phyloP scores from a whole-genome alignment of 805 yeast genomes.

The Deakozyma indianensis region DNA sequence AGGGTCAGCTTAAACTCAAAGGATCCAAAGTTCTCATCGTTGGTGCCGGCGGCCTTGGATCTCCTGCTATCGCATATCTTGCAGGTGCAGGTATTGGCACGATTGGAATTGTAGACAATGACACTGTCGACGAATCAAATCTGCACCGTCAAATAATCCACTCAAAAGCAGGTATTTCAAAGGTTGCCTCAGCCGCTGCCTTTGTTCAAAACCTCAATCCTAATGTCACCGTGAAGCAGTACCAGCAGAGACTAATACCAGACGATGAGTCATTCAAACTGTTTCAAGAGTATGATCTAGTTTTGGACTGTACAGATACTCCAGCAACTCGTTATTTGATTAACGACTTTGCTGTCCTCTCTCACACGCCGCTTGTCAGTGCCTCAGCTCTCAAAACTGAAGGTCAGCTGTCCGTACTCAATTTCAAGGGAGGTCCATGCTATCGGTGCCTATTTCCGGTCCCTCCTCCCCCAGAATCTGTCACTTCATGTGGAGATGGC shows the following conservation, averaged over 20 bases:
- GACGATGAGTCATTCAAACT: conserved; percentile 47
- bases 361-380: conserved; percentile 62
- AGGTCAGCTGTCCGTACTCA: conserved; percentile 73
- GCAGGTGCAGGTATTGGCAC: conserved; percentile 75
- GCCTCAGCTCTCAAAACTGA: conserved; percentile 88
- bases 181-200: conserved; percentile 64
- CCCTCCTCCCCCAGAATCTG: conserved; percentile 77
- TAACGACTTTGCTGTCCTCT: conserved; percentile 65
- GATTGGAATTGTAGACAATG: conserved; percentile 80
- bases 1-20: conserved; percentile 45
- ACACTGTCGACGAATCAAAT: conserved; percentile 70
- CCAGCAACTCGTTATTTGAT: conserved; percentile 79
- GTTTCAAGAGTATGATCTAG: conserved; percentile 51
- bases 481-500: conserved; percentile 80
- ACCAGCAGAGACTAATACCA: conserved; percentile 32
- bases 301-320: conserved; percentile 89
- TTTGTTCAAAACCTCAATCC: conserved; percentile 52
- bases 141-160: conserved; percentile 85
- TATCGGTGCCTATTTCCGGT: conserved; percentile 85
- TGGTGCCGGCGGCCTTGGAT: conserved; percentile 96
- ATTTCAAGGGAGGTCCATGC: conserved; percentile 72
- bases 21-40: conserved; percentile 52
- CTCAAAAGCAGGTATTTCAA: conserved; percentile 48
- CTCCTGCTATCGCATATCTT: conserved; percentile 76
- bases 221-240: conserved; percentile 37